A percentile compares a stretch with the other conserved stretches of the same genome.
Evolutionary conservation across 2,329 filamentous ascomycete genomes (phyloP).

Genomic region (Alternaria sp.): DNA sequence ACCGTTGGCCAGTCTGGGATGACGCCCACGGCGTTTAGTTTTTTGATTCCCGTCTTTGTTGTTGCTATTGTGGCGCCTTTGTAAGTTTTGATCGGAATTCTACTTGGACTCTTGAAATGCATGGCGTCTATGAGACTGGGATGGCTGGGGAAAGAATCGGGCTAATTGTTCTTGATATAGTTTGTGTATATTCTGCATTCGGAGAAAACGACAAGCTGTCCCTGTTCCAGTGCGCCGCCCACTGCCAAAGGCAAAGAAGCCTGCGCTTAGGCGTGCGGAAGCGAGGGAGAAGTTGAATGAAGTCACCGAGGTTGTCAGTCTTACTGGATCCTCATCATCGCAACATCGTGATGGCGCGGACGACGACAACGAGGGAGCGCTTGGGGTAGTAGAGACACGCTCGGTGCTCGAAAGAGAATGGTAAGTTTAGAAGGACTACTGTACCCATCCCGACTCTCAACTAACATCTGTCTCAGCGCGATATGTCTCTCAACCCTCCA

Average conservation of each 20-base stretch:
- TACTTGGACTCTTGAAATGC: neutral
- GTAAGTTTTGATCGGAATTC: slow-evolving; percentile 22
- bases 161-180: slow-evolving; percentile 8
- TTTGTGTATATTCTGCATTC: slow-evolving; percentile 31
- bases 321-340: neutral
- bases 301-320: slow-evolving; percentile 27
- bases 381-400: slow-evolving; percentile 9
- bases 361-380: slow-evolving; percentile 2
- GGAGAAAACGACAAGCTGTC: slow-evolving; percentile 17
- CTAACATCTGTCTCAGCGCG: slow-evolving; percentile 27
- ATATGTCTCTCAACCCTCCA: slow-evolving; percentile 42
- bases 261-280: slow-evolving; percentile 25
- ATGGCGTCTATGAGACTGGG: neutral
- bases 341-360: neutral
- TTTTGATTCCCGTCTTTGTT: slow-evolving; percentile 38
- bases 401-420: slow-evolving; percentile 37
- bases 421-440: slow-evolving; percentile 13
- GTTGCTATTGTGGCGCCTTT: slow-evolving; percentile 37
- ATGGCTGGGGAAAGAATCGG: neutral
- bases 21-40: slow-evolving; percentile 37
- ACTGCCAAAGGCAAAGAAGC: slow-evolving; percentile 19
- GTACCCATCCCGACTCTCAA: neutral
- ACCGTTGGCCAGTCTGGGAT: slow-evolving; percentile 28
- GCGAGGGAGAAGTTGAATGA: slow-evolving; percentile 28
- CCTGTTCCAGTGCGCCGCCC: slow-evolving; percentile 1